Conservation (phyloP, 163 green algal genomes). For the Volvox carteri region DNA sequence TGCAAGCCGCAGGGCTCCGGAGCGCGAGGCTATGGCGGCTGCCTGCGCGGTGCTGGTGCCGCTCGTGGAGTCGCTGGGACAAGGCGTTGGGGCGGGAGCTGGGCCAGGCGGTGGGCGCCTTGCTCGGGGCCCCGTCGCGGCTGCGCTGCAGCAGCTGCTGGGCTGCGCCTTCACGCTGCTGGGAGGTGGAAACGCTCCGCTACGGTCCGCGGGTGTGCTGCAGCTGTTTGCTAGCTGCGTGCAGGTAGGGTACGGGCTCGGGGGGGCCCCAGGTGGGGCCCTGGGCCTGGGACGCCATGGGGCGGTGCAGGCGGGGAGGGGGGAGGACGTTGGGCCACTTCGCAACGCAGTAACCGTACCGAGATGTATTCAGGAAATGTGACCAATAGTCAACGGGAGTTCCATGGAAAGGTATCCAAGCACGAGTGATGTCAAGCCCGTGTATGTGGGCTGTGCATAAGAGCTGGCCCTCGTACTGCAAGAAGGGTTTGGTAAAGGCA, state of each 20-base stretch:
- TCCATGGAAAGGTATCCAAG: too few species aligned
- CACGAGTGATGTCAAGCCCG: too few species aligned
- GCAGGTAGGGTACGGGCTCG: not conserved
- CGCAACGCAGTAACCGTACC: too few species aligned
- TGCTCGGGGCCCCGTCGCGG: not conserved
- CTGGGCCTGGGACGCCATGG: not conserved
- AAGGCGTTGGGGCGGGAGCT: not conserved
- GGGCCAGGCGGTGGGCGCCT: not conserved
- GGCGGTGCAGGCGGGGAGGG: not conserved
- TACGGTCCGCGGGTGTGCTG: not conserved
- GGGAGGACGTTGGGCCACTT: too few species aligned
- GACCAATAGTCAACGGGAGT: too few species aligned
- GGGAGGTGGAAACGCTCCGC: not conserved
- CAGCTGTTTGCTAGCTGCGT: slow-evolving; percentile 36
- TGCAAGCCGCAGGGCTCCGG: slow-evolving; percentile 46
- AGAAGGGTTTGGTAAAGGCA: too few species aligned
- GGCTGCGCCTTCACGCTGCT: slow-evolving; percentile 33
- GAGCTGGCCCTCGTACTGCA: too few species aligned
- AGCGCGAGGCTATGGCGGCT: slow-evolving; percentile 55
- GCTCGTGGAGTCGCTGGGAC: slow-evolving; percentile 47
- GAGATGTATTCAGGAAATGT: too few species aligned
- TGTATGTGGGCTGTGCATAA: too few species aligned
- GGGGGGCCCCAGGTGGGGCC: not conserved
- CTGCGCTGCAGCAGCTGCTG: slow-evolving; percentile 16
- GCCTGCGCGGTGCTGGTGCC: slow-evolving; percentile 50